Evolutionary conservation across 768 basidiomycete species (phyloP), one percentile per base, ranked within the genome.

Genomic region (Clitopilus passeckerianus): DNA sequence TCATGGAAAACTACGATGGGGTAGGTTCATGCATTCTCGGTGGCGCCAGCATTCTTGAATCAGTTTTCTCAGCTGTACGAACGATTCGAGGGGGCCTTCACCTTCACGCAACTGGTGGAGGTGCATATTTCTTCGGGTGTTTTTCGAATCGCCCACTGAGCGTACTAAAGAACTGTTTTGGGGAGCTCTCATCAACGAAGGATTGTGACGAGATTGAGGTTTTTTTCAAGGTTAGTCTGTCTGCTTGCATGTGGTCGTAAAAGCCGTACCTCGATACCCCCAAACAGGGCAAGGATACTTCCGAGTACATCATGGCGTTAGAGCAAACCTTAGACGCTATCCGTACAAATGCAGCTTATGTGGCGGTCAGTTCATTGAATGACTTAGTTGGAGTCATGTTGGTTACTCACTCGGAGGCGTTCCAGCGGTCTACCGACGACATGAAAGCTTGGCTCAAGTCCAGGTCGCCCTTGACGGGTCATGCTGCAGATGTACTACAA

Each of bases 311-410:
- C 64, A 75, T 87, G 68, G 73, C 79, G 1, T 74, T 93, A 44
- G 77, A 80, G 1, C 91, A 94, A 68, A 78, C 82, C 6, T 64
- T 91, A 64, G 93, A 94, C 64, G 77, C 77, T 1, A 84, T 94
- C 63, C 76, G 78, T 6, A 80, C 88, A 1, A 81, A 81, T 46
- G 74, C 77, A 9, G 80, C 78, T 15, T 90, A 84, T 78, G 76
- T 91, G 34, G 75, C 16, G 2, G 46, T 50, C 3, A 18, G 46
- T 20, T 5, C n/a, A 10, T 9, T 50, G 46, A 22, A 22, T 50
- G 10, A 16, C 22, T 50, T 23, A 5, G 46, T 10, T 20, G 5
- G 37, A 50, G 22, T 16, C 10, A n/a, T 50, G 18, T 16, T 1
- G 3, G 16, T 20, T 16, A 12, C 22, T 50, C 18, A 10, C 18